Evolutionary conservation across 768 basidiomycete genomes (phyloP).

Genomic region (Macrolepiota dolichaula): DNA sequence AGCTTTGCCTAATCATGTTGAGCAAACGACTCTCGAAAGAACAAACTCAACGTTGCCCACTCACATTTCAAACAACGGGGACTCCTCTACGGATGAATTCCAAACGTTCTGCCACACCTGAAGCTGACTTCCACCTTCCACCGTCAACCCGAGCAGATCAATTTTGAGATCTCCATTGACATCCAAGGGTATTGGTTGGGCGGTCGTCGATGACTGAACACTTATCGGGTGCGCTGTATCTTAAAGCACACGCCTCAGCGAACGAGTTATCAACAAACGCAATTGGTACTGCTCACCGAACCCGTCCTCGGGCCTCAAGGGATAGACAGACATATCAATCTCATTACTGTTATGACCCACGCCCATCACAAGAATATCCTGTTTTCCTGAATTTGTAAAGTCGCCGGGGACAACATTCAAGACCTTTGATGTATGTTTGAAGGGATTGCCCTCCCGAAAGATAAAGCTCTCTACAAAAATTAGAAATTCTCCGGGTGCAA

Average conservation of each 20-base stretch:
- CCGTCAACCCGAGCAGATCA: conserved; percentile 73
- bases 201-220: conserved; percentile 59
- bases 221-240: conserved; percentile 42
- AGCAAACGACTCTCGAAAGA: neutral
- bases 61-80: conserved; percentile 67
- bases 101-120: conserved; percentile 82
- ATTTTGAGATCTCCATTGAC: conserved; percentile 86
- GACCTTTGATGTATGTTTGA: conserved; percentile 56
- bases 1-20: conserved; percentile 41
- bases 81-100: conserved; percentile 52
- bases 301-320: conserved; percentile 56
- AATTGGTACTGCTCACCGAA: conserved; percentile 48
- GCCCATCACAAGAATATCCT: conserved; percentile 90
- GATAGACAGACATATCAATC: conserved; percentile 69
- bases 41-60: conserved; percentile 19
- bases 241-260: conserved; percentile 15
- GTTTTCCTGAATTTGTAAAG: conserved; percentile 86
- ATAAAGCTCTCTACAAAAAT: conserved; percentile 49
- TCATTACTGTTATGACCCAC: conserved; percentile 43
- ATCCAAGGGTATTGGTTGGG: conserved; percentile 88
- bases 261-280: neutral
- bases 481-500: neutral
- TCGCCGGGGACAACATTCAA: conserved; percentile 90
- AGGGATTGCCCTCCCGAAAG: conserved; percentile 46
- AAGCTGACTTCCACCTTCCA: conserved; percentile 36